phyloP scores from a whole-genome alignment of 1,284 basidiomycete species.

The Tranzscheliella williamsii region DNA sequence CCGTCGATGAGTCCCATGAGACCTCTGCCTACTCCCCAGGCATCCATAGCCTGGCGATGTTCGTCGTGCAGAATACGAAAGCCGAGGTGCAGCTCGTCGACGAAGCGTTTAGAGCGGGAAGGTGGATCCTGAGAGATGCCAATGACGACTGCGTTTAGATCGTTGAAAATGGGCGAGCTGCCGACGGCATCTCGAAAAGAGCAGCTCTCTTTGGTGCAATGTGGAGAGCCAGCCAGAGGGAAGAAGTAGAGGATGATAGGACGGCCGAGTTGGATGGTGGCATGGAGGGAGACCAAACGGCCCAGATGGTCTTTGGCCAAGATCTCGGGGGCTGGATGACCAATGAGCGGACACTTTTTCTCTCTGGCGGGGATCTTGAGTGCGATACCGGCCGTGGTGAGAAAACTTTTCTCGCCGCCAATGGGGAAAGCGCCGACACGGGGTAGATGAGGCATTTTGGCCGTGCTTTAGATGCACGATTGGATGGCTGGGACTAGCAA shows the following conservation, averaged over 20 bases:
- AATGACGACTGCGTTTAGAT: slow-evolving; percentile 52
- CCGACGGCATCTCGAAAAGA: slow-evolving; percentile 48
- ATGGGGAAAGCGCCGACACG: slow-evolving; percentile 43
- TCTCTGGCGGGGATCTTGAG: slow-evolving; percentile 43
- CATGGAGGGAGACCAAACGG: slow-evolving; percentile 40
- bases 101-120: slow-evolving; percentile 24
- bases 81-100: slow-evolving; percentile 43
- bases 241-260: slow-evolving; percentile 54
- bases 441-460: slow-evolving; percentile 30
- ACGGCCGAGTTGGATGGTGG: slow-evolving; percentile 45
- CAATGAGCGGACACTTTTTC: slow-evolving; percentile 32
- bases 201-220: slow-evolving; percentile 48
- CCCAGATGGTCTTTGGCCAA: slow-evolving; percentile 42
- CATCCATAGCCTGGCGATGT: slow-evolving; percentile 34
- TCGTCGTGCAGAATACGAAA: slow-evolving; percentile 45
- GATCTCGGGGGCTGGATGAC: slow-evolving; percentile 47
- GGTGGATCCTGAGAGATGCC: slow-evolving; percentile 50
- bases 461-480: too few species aligned
- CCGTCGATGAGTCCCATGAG: slow-evolving; percentile 43
- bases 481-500: background rate
- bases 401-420: slow-evolving; percentile 26
- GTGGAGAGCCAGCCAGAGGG: slow-evolving; percentile 52
- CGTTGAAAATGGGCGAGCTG: slow-evolving; percentile 44
- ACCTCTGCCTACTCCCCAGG: slow-evolving; percentile 35
- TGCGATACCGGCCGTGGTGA: slow-evolving; percentile 28